These are phyloP conservation scores for Gelatoporia subvermispora DNA, from an alignment of 768 basidiomycete genomes.

Conservation along the genomic window DNA sequence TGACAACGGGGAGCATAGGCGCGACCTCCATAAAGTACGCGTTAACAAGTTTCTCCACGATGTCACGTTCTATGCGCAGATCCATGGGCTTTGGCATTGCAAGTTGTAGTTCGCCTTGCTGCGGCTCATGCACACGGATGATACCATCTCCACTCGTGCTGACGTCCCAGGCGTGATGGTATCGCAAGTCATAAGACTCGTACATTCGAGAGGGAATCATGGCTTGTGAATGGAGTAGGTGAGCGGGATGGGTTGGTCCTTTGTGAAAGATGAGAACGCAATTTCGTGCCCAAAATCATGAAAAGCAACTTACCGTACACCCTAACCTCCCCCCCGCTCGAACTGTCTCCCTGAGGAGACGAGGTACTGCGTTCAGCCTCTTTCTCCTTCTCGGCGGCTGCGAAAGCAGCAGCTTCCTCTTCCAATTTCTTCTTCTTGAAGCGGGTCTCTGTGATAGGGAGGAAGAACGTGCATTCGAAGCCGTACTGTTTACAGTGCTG, in stretches of 20 bases:
- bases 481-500: slow-evolving; percentile 93
- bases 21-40: slow-evolving; percentile 87
- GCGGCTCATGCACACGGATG: slow-evolving; percentile 71
- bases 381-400: slow-evolving; percentile 29
- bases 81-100: slow-evolving; percentile 60
- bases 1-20: slow-evolving; percentile 86
- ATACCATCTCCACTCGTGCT: slow-evolving; percentile 81
- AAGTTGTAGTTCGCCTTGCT: slow-evolving; percentile 49
- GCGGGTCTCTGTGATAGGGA: slow-evolving; percentile 96
- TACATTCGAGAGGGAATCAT: slow-evolving; percentile 81
- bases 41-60: slow-evolving; percentile 81
- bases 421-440: slow-evolving; percentile 95
- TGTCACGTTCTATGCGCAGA: slow-evolving; percentile 69
- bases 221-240: slow-evolving; percentile 87
- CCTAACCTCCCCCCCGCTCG: slow-evolving; percentile 49
- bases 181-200: slow-evolving; percentile 81
- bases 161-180: slow-evolving; percentile 87
- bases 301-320: slow-evolving; percentile 40
- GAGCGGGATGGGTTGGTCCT: slow-evolving; percentile 86
- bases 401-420: slow-evolving; percentile 46
- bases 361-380: slow-evolving; percentile 30
- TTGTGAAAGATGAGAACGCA: slow-evolving; percentile 5
- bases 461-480: slow-evolving; percentile 95
- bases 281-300: slow-evolving; percentile 4
- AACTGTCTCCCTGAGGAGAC: slow-evolving; percentile 44